Conservation (phyloP, 106 monocot species). For the Amphibolis antarctica region DNA sequence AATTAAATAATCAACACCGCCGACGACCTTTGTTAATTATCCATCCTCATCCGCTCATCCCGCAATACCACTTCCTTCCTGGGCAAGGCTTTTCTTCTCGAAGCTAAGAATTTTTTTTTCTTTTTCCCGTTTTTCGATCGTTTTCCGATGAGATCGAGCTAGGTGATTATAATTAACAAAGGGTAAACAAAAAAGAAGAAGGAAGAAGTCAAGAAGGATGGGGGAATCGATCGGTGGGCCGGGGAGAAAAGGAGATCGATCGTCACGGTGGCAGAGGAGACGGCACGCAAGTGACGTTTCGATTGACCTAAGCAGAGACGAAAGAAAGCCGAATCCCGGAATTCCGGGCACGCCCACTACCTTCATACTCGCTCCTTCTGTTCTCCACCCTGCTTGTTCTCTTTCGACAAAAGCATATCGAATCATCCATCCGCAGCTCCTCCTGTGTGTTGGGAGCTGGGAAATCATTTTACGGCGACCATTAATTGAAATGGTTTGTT, state of each 20-base stretch:
- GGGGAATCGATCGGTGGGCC: no score
- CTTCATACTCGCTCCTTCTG: neutral
- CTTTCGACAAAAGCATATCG: neutral
- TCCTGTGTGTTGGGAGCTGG: neutral
- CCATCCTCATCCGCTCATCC: neutral
- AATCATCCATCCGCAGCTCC: no score
- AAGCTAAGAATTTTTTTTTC: no score
- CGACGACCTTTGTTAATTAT: neutral
- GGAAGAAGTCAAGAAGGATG: no score
- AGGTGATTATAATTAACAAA: no score
- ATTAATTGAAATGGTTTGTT: no score
- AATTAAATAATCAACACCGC: no score
- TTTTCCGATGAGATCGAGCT: no score
- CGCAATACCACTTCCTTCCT: no score
- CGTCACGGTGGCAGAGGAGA: neutral
- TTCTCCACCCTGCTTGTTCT: neutral
- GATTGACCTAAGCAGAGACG: neutral
- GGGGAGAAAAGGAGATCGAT: neutral
- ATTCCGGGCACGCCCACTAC: slow-evolving; percentile 1
- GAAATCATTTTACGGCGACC: no score
- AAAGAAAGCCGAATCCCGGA: slow-evolving; percentile 2
- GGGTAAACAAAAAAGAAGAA: no score
- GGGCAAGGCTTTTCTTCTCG: no score
- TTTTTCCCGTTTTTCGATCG: neutral
- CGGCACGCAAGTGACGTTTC: slow-evolving; percentile 5